phyloP scores from a whole-genome alignment of 805 yeast genomes.

The Kluyveromyces wickerhamii region DNA sequence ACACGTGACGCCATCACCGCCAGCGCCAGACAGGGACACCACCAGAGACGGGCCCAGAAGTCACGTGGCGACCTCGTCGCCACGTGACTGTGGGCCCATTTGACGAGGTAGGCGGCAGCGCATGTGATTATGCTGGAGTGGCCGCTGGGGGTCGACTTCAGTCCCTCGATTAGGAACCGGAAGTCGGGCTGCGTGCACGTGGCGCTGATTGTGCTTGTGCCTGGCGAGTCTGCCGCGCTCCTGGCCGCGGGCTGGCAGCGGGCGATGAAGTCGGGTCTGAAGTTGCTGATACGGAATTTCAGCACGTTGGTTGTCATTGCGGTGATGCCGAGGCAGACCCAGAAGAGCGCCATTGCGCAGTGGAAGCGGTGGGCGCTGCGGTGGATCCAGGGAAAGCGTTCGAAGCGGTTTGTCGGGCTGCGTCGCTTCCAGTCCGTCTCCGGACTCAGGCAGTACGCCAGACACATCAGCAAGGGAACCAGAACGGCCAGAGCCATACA shows the following conservation, averaged over 20 bases:
- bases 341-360: conserved; percentile 4
- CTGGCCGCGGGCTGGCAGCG: conserved; percentile 18
- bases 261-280: conserved; percentile 26
- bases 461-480: conserved; percentile 8
- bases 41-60: conserved; percentile 12
- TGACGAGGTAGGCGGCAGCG: conserved; percentile 20
- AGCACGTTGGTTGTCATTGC: conserved; percentile 23
- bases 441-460: conserved; percentile 3
- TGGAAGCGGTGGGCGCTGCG: conserved; percentile 3
- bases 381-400: not conserved
- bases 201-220: conserved; percentile 11
- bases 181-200: conserved; percentile 17
- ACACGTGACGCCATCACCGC: conserved; percentile 24
- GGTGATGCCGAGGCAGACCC: conserved; percentile 13
- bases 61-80: conserved; percentile 15
- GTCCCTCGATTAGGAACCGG: conserved; percentile 20
- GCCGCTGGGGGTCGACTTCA: conserved; percentile 28
- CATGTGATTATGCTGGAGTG: conserved; percentile 25
- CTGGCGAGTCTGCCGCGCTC: conserved; percentile 4
- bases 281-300: conserved; percentile 21
- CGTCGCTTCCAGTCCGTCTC: conserved; percentile 1
- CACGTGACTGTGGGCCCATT: conserved; percentile 21
- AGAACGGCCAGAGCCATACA: conserved; percentile 16
- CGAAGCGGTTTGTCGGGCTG: not conserved
- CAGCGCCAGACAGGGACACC: conserved; percentile 21